These are phyloP conservation scores for Isabelozyma gotoi DNA, from an alignment of 805 yeast genomes.

Conservation along the genomic window DNA sequence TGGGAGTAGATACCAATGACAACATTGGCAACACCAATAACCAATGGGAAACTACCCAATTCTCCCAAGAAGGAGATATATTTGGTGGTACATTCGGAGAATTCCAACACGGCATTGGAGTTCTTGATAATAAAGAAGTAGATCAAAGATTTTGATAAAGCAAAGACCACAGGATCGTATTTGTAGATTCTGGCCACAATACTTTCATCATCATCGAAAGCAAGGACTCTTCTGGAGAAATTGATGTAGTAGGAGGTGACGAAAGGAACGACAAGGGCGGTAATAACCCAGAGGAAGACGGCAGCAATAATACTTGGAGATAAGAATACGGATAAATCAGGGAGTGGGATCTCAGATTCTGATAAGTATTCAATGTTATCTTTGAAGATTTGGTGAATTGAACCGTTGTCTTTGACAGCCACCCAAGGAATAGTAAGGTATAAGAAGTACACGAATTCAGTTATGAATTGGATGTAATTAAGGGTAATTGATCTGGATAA, in stretches of 20 bases:
- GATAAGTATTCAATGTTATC: conserved; percentile 27
- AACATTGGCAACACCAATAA: conserved; percentile 46
- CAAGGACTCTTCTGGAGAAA: conserved; percentile 44
- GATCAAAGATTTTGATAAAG: conserved; percentile 45
- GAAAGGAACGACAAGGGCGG: conserved; percentile 42
- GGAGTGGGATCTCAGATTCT: conserved; percentile 20
- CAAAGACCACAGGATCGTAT: conserved; percentile 56
- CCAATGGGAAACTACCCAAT: conserved; percentile 49
- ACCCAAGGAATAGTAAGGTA: conserved; percentile 35
- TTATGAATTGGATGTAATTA: conserved; percentile 27
- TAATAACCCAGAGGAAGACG: conserved; percentile 38
- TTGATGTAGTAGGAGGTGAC: conserved; percentile 50
- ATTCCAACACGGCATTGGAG: conserved; percentile 20
- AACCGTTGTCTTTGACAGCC: conserved; percentile 31
- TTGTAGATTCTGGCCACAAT: conserved; percentile 37
- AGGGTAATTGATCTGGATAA: conserved; percentile 37
- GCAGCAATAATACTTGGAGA: conserved; percentile 28
- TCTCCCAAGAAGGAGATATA: conserved; percentile 32
- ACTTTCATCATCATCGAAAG: conserved; percentile 32
- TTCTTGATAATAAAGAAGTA: conserved; percentile 38
- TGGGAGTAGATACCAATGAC: conserved; percentile 52
- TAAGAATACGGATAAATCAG: conserved; percentile 37
- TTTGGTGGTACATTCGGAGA: conserved; percentile 14
- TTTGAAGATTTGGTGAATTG: conserved; percentile 35
- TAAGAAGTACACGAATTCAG: conserved; percentile 31